phyloP scores from a whole-genome alignment of 345 rosid genomes.

The Gossypium sturtianum region DNA sequence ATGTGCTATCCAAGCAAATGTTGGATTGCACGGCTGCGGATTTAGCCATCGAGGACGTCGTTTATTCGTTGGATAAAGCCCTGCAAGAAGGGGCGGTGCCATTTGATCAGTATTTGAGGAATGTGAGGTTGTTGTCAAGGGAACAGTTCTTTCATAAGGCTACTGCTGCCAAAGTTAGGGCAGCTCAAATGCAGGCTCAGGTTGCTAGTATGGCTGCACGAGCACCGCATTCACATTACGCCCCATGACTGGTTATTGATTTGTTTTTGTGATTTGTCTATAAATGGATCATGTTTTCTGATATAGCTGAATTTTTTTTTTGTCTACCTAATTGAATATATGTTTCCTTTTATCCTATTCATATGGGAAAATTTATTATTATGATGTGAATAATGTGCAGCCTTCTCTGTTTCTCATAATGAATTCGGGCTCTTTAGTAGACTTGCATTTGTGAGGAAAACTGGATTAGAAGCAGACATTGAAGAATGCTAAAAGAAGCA shows the following conservation, averaged over 20 bases:
- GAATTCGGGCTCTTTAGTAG: background rate
- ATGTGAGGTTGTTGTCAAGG: conserved; percentile 77
- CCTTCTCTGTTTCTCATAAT: background rate
- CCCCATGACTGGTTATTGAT: conserved; percentile 9
- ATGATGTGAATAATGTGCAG: conserved; percentile 7
- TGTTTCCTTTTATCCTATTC: background rate
- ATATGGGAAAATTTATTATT: background rate
- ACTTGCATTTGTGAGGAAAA: background rate
- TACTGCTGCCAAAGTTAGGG: conserved; percentile 67
- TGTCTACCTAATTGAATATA: background rate
- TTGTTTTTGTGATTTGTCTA: background rate
- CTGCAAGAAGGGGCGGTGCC: conserved; percentile 58
- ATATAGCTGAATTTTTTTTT: background rate
- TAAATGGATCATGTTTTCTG: background rate
- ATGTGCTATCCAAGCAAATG: conserved; percentile 68
- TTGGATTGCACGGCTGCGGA: conserved; percentile 66
- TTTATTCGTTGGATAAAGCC: conserved; percentile 73
- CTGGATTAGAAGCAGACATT: background rate
- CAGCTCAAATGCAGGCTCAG: conserved; percentile 82
- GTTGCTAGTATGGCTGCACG: conserved; percentile 81
- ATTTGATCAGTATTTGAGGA: conserved; percentile 83
- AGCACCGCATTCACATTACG: conserved; percentile 35
- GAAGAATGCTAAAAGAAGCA: background rate
- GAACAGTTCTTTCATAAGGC: conserved; percentile 92
- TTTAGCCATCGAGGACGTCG: conserved; percentile 82